phyloP scores from a whole-genome alignment of 2,329 filamentous ascomycete genomes.

The Epicoccum nigrum region DNA sequence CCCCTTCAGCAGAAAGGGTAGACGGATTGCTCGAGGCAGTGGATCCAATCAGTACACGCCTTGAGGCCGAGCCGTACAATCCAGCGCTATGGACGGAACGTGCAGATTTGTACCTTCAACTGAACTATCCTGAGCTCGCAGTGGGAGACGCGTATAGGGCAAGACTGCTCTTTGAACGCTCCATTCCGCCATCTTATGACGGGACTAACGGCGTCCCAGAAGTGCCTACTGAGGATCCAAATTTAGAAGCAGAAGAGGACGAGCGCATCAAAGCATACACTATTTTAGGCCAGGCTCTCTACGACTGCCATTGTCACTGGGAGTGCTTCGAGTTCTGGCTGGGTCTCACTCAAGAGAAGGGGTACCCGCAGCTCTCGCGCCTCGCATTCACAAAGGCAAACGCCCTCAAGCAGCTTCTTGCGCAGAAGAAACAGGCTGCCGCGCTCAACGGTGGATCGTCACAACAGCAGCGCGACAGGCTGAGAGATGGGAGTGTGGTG shows the following conservation, averaged over 20 bases:
- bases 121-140: constrained; percentile 40
- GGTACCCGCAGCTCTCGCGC: not conserved
- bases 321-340: constrained; percentile 21
- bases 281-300: constrained; percentile 25
- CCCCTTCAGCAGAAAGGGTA: not conserved
- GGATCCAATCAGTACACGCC: not conserved
- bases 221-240: no score
- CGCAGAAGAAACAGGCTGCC: constrained; percentile 21
- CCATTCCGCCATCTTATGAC: no score
- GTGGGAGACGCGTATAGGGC: constrained; percentile 42
- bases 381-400: constrained; percentile 4
- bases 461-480: constrained; percentile 19
- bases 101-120: not conserved
- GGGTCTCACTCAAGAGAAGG: constrained; percentile 1
- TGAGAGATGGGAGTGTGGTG: constrained; percentile 22
- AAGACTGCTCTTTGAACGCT: constrained; percentile 26
- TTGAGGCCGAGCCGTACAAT: constrained; percentile 3
- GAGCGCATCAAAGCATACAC: constrained; percentile 9
- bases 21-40: not conserved
- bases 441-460: constrained; percentile 7
- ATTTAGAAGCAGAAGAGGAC: no score
- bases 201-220: no score
- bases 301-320: constrained; percentile 32
- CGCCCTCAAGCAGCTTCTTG: constrained; percentile 9
- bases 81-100: constrained; percentile 1